Evolutionary conservation across 352 stramenopile species (phyloP).

Genomic region (Globisporangium solare): DNA sequence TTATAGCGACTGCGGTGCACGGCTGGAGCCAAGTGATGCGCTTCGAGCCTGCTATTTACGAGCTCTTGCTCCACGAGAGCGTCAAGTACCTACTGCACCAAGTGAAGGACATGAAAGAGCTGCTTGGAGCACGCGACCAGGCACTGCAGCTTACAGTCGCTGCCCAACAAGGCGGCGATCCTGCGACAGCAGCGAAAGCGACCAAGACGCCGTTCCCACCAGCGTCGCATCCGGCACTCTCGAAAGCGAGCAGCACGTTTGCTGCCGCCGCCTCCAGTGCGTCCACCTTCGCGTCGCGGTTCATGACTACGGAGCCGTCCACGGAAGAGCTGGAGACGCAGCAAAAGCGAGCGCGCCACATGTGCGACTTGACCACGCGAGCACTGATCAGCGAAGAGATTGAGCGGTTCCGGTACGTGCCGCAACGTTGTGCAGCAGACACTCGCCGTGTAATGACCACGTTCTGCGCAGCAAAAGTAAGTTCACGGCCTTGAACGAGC

Average conservation of each 20-base stretch:
- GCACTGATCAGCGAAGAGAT: slow-evolving; percentile 62
- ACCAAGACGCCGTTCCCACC: slow-evolving; percentile 1
- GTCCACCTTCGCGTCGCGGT: slow-evolving; percentile 35
- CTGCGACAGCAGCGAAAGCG: neutral
- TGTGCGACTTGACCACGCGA: slow-evolving; percentile 43
- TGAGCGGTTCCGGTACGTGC: slow-evolving; percentile 39
- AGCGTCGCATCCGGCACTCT: slow-evolving; percentile 14
- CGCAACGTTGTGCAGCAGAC: too few species aligned
- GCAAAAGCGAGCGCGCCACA: slow-evolving; percentile 33
- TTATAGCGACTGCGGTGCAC: slow-evolving; percentile 29
- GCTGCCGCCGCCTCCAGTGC: slow-evolving; percentile 22
- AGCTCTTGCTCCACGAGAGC: slow-evolving; percentile 59
- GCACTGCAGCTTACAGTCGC: slow-evolving; percentile 12
- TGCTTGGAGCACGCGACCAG: slow-evolving; percentile 42
- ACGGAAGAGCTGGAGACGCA: slow-evolving; percentile 31
- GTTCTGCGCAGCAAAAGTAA: slow-evolving; percentile 25
- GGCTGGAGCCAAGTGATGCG: slow-evolving; percentile 43
- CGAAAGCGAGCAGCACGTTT: slow-evolving; percentile 18
- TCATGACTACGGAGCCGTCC: slow-evolving; percentile 33
- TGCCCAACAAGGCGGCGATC: neutral
- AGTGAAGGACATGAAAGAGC: slow-evolving; percentile 52
- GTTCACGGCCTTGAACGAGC: slow-evolving; percentile 29
- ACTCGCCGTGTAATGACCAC: neutral
- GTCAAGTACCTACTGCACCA: slow-evolving; percentile 63
- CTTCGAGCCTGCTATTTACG: slow-evolving; percentile 59